Base-by-base conservation (phyloP, 352 stramenopile species). In the Plasmopara muralis region DNA sequence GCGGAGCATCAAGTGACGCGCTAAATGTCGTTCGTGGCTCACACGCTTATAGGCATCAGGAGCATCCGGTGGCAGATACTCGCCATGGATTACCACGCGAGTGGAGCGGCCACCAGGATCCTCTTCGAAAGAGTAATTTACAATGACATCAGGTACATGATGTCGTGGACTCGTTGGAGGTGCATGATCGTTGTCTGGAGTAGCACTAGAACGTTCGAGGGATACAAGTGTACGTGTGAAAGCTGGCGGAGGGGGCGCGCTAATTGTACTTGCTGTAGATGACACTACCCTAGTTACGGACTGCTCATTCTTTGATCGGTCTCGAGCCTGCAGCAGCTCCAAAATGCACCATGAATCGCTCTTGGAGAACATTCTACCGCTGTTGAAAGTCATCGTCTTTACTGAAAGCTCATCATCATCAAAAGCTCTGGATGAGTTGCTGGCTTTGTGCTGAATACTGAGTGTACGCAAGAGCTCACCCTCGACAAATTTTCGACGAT, bases 71-170 rank as follows among this genome's bases (percentile, higher is more conserved):
- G 50, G 61, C 43, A 64, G 51, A 44, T 72, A 70, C 25, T 79
- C 72, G 4, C 54, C 72, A 10, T 72, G 59, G 50, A 80, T 80
- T 34, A 68, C 34, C 31, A 79, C 62, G 20, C 70, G 66, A 35
- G 72, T 73, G 14, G 53, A 55, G 5, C 58, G 47, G 0, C 67
- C 58, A 9, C 44, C 64, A 15, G 46, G 31, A 25, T 71, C 69
- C 57, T 77, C 63, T 33, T 78, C 66, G 20, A 77, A 77, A 9
- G 44, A 64, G 15, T 74, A 79, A 33, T 69, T 74, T 34, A 70
- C 70, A 40, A 74, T 54, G 6, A 83, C 68, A 41, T 72, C 61
- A 9, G 70, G 64, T 16, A 67, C 62, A 25, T 74, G 56, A 20
- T 53, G 58, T n/a, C 51, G 49, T 4, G 50, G 41, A 13, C 41